Base-by-base conservation (phyloP, 148 eudicot species). In the Diospyros lotus region DNA sequence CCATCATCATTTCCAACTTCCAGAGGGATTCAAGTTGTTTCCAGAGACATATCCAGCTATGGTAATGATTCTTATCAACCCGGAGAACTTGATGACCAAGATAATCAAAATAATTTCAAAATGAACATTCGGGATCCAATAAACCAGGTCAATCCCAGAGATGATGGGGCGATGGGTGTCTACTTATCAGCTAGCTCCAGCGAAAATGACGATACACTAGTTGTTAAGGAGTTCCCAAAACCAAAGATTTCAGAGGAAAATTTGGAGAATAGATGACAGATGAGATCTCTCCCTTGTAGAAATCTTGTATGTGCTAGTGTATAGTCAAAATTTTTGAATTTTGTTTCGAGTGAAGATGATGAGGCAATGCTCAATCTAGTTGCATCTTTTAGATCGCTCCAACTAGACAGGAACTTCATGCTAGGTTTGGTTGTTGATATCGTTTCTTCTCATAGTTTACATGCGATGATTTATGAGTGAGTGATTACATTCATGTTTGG, bases 1-100 rank as follows among this genome's bases (percentile, higher is more conserved):
- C 28, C 28, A 28, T 28, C 28, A 28, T 80, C 85, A 72, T 60
- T 81, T 6, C 76, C 74, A 74, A 65, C 70, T 17, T 51, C 84
- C 18, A 74, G 74, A 38, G 60, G 66, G 40, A 75, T 61, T 51
- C 85, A 68, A 54, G 54, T 76, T 40, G 55, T 48, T 66, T 58
- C 70, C 18, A 75, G 64, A 69, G 67, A 68, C 11, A 46, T 84
- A 17, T 17, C 73, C 1, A 52, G 59, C 68, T 9, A 13, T 73
- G 74, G 72, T 40, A 66, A 60, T 17, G 77, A 70, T 59, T 78
- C 73, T 39, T 72, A 53, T 12, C 73, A 80, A 66, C 74, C 77
- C 2, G 66, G 58, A 51, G 75, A 78, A 55, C 58, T 68, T 48
- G 52, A 43, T 60, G 54, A 39, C 77, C 66, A 42, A 67, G 79